These are phyloP conservation scores for Mycena kentingensis DNA, from an alignment of 768 basidiomycete genomes.

Conservation along the genomic window DNA sequence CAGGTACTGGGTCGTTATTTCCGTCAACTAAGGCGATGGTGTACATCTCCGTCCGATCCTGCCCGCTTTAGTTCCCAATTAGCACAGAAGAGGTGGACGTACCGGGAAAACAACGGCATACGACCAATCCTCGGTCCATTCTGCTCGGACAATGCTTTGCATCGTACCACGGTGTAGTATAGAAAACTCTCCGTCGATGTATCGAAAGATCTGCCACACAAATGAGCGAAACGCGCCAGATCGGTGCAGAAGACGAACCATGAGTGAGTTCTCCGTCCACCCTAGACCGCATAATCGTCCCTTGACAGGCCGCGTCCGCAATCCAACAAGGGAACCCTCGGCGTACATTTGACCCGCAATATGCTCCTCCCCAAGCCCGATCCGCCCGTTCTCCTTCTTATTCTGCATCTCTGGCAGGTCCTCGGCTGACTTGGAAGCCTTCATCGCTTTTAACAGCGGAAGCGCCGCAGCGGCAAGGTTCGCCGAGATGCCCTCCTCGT, in stretches of 20 bases:
- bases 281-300: conserved; percentile 41
- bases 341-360: conserved; percentile 37
- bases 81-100: neutral
- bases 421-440: conserved; percentile 53
- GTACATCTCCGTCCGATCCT: conserved; percentile 47
- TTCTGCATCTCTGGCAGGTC: conserved; percentile 32
- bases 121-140: conserved; percentile 42
- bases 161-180: conserved; percentile 32
- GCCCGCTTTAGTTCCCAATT: neutral
- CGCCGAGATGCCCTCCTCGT: conserved; percentile 32
- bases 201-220: conserved; percentile 41
- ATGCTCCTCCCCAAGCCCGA: conserved; percentile 34
- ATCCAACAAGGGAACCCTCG: conserved; percentile 28
- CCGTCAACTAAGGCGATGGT: conserved; percentile 36
- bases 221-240: neutral
- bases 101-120: conserved; percentile 47
- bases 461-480: conserved; percentile 31
- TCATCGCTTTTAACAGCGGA: conserved; percentile 63
- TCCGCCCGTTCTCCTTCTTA: conserved; percentile 27
- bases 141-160: conserved; percentile 31
- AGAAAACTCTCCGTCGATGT: conserved; percentile 30
- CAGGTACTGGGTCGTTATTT: conserved; percentile 33
- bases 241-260: conserved; percentile 32
- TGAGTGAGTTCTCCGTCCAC: conserved; percentile 49
- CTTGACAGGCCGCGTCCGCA: conserved; percentile 29